These are phyloP conservation scores for Hanseniaspora clermontiae DNA, from an alignment of 805 yeast genomes.

Conservation along the genomic window DNA sequence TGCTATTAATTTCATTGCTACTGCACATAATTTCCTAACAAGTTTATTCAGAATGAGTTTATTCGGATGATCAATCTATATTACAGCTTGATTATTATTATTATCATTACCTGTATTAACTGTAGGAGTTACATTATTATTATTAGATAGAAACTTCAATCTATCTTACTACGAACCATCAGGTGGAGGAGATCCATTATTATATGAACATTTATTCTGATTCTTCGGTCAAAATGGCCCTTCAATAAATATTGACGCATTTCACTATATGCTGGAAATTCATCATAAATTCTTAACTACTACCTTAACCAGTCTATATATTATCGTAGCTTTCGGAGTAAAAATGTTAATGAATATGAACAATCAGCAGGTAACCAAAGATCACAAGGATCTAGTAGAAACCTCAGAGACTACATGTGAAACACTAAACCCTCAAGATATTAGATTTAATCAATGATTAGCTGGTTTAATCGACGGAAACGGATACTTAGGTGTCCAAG, in stretches of 20 bases:
- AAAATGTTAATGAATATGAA: no score
- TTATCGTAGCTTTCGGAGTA: no score
- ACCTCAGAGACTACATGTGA: conserved; percentile 9
- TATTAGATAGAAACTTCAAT: conserved; percentile 15
- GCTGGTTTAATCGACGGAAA: no score
- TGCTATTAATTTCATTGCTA: conserved; percentile 16
- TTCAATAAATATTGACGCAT: not conserved
- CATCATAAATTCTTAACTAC: not conserved
- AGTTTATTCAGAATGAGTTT: conserved; percentile 13
- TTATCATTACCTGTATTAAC: conserved; percentile 16
- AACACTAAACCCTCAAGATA: no score
- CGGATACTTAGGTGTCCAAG: no score
- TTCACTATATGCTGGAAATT: conserved; percentile 7
- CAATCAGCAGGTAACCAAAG: conserved; percentile 4
- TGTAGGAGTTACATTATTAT: conserved; percentile 15
- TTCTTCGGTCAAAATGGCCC: conserved; percentile 15
- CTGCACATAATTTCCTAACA: conserved; percentile 15
- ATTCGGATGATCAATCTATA: conserved; percentile 15
- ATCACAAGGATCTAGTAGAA: not conserved
- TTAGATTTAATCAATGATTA: no score
- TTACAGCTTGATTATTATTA: conserved; percentile 14
- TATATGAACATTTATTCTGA: conserved; percentile 15
- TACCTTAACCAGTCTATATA: no score
- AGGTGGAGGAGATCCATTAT: conserved; percentile 16
- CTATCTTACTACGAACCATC: conserved; percentile 14